Conservation (phyloP, 179 eudicot genomes). For the Amaranthus tricolor region DNA sequence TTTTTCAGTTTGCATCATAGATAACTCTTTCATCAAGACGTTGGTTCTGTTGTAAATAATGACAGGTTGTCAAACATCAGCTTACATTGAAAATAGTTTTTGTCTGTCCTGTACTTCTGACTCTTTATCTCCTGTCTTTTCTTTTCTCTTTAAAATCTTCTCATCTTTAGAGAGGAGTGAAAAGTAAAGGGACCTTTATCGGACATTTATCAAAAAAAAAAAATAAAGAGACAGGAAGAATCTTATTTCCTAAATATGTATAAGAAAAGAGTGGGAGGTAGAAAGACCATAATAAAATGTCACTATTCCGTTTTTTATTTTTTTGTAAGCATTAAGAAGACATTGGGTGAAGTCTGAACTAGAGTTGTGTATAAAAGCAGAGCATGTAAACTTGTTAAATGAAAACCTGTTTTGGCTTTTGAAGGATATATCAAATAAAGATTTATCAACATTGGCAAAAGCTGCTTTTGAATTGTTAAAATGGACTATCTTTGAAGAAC, state of each 20-base stretch:
- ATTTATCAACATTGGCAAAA: constrained; percentile 90
- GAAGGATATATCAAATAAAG: constrained; percentile 95
- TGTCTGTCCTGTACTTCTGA: not conserved
- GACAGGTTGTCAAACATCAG: not conserved
- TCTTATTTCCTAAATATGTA: not conserved
- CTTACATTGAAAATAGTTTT: not conserved
- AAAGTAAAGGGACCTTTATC: no score
- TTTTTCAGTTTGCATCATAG: not conserved
- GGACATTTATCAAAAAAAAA: no score
- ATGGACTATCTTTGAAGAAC: constrained; percentile 68
- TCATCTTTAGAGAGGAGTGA: not conserved
- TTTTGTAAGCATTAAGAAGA: not conserved
- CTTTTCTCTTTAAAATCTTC: not conserved
- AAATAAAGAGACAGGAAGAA: not conserved
- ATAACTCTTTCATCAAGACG: not conserved
- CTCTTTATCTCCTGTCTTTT: not conserved
- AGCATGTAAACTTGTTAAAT: constrained; percentile 1
- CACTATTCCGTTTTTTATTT: not conserved
- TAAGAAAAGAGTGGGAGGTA: not conserved
- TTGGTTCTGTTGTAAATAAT: not conserved
- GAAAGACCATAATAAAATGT: not conserved
- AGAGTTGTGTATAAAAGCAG: not conserved
- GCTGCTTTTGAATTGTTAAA: constrained; percentile 93
- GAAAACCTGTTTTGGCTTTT: constrained; percentile 14
- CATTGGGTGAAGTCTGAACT: not conserved